These are phyloP conservation scores for Telopea speciosissima DNA, from an alignment of 177 flowering plant species.

Conservation along the genomic window DNA sequence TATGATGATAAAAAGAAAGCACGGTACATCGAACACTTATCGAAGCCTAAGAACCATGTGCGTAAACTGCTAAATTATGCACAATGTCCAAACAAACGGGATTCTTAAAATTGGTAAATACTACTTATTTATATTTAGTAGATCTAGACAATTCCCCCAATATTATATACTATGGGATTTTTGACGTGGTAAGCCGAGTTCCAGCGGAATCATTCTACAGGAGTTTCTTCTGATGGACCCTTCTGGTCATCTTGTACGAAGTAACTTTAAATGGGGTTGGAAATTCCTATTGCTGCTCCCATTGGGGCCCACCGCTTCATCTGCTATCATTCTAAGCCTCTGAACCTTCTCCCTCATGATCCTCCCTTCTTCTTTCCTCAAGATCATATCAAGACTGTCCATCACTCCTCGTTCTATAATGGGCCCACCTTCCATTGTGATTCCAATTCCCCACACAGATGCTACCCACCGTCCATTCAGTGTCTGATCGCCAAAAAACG, in stretches of 20 bases:
- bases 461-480: constrained; percentile 29
- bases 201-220: no score
- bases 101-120: no score
- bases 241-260: neutral
- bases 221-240: neutral
- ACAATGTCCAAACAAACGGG: no score
- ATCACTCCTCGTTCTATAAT: constrained; percentile 16
- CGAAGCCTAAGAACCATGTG: no score
- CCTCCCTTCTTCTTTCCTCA: constrained; percentile 28
- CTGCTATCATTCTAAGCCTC: neutral
- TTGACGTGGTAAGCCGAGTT: no score
- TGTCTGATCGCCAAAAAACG: constrained; percentile 45
- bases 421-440: constrained; percentile 29
- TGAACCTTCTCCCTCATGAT: neutral
- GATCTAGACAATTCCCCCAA: no score
- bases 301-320: neutral
- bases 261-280: neutral
- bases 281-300: neutral
- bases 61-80: no score
- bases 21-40: no score
- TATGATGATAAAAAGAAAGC: no score
- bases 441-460: constrained; percentile 34
- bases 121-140: no score
- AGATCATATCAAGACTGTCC: constrained; percentile 18
- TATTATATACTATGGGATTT: no score